Base-by-base conservation (phyloP, 768 basidiomycete genomes). In the Rhodotorula kratochvilovae region DNA sequence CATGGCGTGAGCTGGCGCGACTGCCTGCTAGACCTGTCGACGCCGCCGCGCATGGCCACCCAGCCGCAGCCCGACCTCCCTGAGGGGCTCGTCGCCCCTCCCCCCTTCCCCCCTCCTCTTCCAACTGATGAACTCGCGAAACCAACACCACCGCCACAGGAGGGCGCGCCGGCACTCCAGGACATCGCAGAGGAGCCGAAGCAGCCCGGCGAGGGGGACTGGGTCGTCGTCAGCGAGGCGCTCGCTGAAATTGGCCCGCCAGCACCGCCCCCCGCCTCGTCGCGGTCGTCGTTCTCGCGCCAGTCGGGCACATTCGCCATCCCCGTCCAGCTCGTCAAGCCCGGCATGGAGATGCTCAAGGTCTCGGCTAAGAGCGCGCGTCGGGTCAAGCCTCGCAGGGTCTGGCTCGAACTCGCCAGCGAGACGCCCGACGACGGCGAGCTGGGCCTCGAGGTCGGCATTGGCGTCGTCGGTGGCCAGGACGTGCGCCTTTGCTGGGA, bases 401-500 rank as follows among this genome's bases (percentile, higher is more conserved):
- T 74, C 13, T 74, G 73, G 73, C 53, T 74, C 27, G 69, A 74
- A n/a, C 60, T 68, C 25, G 67, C 42, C 6, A 51, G 46, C 57
- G 67, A 66, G 12, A 59, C 51, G 12, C 70, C 56, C 1, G 58
- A 67, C 11, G 67, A 68, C 27, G 66, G 63, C 2, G 69, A 65
- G 43, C 23, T 68, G 31, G 63, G 61, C 2, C 45, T 68, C 15
- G 61, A 69, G 46, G 62, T 63, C 27, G 63, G 69, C 25, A 33
- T 71, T 1, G 67, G 73, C 11, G 46, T 68, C 25, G 67, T 61
- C 19, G 63, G 59, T 2, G 63, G 66, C 0, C 62, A 68, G 36
- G 70, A 74, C n/a, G 69, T 71, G 11, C 42, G 64, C 29, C 42
- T 74, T 36, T 74, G 73, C 60, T 74, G 73, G 73, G 73, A 74